A percentile compares a stretch with the other conserved stretches of the same genome.
phyloP scores from a whole-genome alignment of 2,329 filamentous ascomycete species.

The Colletotrichum sp. region DNA sequence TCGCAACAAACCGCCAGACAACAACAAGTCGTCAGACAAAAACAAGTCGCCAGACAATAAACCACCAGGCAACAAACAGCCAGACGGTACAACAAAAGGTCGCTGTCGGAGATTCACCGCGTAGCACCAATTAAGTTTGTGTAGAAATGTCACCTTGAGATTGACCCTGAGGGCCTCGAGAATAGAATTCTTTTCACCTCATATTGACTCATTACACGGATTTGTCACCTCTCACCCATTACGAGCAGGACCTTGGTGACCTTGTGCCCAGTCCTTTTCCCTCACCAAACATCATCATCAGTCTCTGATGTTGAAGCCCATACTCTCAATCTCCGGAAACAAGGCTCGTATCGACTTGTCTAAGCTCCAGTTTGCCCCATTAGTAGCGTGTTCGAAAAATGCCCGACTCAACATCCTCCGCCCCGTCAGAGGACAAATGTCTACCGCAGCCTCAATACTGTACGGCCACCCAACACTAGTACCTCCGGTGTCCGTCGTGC shows the following conservation, averaged over 20 bases:
- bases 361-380: slow-evolving; percentile 5
- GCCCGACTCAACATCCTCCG: slow-evolving; percentile 7
- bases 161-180: not conserved
- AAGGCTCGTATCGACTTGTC: slow-evolving; percentile 4
- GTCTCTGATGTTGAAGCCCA: not conserved
- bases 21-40: not conserved
- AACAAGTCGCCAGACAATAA: not conserved
- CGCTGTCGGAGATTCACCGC: not conserved
- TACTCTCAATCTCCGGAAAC: slow-evolving; percentile 10
- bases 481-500: slow-evolving; percentile 3
- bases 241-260: not conserved
- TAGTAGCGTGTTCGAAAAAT: slow-evolving; percentile 12
- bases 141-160: not conserved
- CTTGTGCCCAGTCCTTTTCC: not conserved
- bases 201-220: not conserved
- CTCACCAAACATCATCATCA: not conserved
- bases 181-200: not conserved
- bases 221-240: not conserved
- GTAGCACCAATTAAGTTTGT: not conserved
- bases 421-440: slow-evolving; percentile 1
- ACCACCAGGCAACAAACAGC: not conserved
- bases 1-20: not conserved
- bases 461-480: slow-evolving; percentile 14
- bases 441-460: slow-evolving; percentile 9
- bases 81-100: not conserved